Conservation (phyloP, 2,329 filamentous ascomycete genomes). For the Lasiodiplodia citricola region DNA sequence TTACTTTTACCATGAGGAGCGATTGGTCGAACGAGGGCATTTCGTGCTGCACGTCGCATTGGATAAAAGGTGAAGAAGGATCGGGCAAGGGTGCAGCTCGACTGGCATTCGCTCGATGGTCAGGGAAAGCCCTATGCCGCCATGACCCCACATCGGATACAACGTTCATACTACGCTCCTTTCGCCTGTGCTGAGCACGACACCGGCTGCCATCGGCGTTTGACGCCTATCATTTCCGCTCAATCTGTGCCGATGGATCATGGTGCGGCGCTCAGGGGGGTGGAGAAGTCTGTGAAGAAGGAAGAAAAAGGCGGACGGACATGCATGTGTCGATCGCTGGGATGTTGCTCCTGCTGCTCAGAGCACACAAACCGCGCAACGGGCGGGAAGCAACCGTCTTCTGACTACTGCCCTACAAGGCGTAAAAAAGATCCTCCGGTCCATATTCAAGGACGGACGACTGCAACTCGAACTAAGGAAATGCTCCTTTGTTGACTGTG, state of each 20-base stretch:
- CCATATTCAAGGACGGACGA: no score
- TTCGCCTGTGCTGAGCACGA: neutral
- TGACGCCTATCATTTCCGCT: neutral
- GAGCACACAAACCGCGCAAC: no score
- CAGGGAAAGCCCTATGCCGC: neutral
- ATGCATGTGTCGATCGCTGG: neutral
- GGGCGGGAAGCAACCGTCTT: no score
- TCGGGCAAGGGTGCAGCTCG: neutral
- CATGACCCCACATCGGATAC: constrained; percentile 19
- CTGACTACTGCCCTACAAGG: no score
- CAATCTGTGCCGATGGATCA: neutral
- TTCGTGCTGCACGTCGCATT: neutral
- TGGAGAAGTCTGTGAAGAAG: neutral
- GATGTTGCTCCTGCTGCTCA: neutral
- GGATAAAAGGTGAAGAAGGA: neutral
- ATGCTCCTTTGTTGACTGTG: no score
- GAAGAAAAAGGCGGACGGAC: neutral
- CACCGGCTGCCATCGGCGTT: neutral
- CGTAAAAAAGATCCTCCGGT: no score
- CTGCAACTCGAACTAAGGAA: no score
- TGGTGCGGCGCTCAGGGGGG: neutral
- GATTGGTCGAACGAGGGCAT: neutral
- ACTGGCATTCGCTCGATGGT: neutral
- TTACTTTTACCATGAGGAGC: neutral
- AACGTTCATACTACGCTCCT: neutral